These are phyloP conservation scores for Solanum chiquidenum DNA, from an alignment of 257 asterid genomes.

Conservation along the genomic window DNA sequence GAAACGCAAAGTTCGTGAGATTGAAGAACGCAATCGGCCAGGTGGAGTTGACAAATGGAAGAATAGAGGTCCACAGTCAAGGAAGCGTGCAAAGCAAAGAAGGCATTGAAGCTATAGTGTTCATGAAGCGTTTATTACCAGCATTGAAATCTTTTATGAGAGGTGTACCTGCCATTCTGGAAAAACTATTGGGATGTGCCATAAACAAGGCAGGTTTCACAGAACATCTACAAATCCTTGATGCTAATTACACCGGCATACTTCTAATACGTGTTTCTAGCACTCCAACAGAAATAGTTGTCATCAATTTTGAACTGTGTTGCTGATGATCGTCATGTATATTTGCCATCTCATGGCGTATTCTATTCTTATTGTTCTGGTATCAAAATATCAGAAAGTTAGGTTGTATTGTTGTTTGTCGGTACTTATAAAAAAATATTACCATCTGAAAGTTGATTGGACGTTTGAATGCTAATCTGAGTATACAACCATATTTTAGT, in stretches of 20 bases:
- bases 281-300: not conserved
- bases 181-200: not conserved
- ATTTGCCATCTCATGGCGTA: not conserved
- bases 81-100: slow-evolving; percentile 33
- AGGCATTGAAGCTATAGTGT: slow-evolving; percentile 10
- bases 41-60: slow-evolving; percentile 83
- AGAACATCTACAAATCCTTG: not conserved
- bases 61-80: slow-evolving; percentile 23
- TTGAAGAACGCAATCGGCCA: slow-evolving; percentile 65
- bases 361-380: not conserved
- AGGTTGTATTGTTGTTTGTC: not conserved
- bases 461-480: not conserved
- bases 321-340: not conserved
- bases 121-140: not conserved
- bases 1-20: slow-evolving; percentile 84
- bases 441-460: not conserved
- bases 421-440: not conserved
- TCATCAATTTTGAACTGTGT: not conserved
- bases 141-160: not conserved
- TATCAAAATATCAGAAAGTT: not conserved
- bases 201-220: not conserved
- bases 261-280: not conserved
- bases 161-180: not conserved
- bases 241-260: not conserved
- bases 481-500: not conserved